Base-by-base conservation (phyloP, 805 yeast species). In the Candida schatavii region DNA sequence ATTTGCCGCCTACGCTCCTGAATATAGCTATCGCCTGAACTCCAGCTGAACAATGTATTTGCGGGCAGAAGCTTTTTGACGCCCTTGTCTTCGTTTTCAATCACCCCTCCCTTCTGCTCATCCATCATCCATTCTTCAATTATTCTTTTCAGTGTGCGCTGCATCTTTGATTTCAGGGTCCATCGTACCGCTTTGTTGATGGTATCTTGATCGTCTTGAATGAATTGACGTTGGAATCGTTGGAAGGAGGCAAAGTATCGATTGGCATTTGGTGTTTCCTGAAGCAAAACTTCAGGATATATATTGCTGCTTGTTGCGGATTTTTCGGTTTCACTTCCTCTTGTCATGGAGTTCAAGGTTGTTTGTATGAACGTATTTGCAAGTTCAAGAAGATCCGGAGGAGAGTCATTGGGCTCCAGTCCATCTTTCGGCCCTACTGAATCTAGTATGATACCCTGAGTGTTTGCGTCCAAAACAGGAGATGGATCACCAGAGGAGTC, bases 1-100 rank as follows among this genome's bases (percentile, higher is more conserved):
- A 62, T 46, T 35, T 62, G 64, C 23, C 47, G 43, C 43, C 58
- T 61, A 23, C 73, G 51, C 1, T 59, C 57, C 19, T 57, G 60
- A 9, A 70, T 60, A 43, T 67, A 66, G 9, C 60, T 55, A 37
- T 70, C 75, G 23, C 66, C 62, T 1, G 74, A 66, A 14, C 73
- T 66, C 75, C 75, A 70, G 38, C 64, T 55, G 43, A 70, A 70
- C 29, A 70, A 54, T n/a, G 66, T 57, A 45, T 59, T 68, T 18
- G 69, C 57, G 34, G 37, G 39, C 11, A 9, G 31, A 26, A n/a
- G 21, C 15, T 37, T 46, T 34, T 40, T 43, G 38, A 22, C 37
- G 18, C 21, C 43, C n/a, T n/a, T n/a, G 21, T 35, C 43, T 38
- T 29, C 37, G 10, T 19, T 34, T 5, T 17, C 25, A 28, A 11